These are phyloP conservation scores for Pythium oligandrum DNA, from an alignment of 352 stramenopile genomes.

Conservation along the genomic window DNA sequence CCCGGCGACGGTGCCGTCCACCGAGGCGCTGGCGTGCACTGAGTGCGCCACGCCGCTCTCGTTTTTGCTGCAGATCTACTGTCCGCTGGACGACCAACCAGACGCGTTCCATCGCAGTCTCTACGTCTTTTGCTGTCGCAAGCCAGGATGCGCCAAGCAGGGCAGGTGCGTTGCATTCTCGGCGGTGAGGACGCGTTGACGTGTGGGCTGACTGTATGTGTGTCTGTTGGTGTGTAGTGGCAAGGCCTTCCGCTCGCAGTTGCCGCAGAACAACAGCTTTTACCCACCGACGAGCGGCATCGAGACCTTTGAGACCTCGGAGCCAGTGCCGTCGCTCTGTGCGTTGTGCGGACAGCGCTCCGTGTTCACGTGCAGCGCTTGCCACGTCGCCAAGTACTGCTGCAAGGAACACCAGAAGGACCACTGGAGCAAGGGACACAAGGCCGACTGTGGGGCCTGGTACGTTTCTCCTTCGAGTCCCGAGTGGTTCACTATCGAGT, in stretches of 20 bases:
- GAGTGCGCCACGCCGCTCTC: slow-evolving; percentile 48
- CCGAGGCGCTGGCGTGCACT: slow-evolving; percentile 37
- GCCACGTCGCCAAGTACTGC: slow-evolving; percentile 75
- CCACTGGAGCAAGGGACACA: slow-evolving; percentile 73
- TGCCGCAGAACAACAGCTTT: slow-evolving; percentile 87
- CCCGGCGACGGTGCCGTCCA: slow-evolving; percentile 36
- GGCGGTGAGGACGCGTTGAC: no score
- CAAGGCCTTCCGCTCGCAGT: slow-evolving; percentile 80
- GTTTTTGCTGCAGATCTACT: slow-evolving; percentile 92
- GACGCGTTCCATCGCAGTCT: slow-evolving; percentile 92
- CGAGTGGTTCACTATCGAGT: no score
- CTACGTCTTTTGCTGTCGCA: slow-evolving; percentile 91
- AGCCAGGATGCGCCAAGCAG: slow-evolving; percentile 41
- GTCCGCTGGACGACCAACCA: slow-evolving; percentile 78
- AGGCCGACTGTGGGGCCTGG: slow-evolving; percentile 53
- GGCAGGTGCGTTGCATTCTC: slow-evolving; percentile 22
- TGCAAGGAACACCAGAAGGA: slow-evolving; percentile 75
- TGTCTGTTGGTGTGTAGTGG: slow-evolving; percentile 21
- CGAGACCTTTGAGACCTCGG: slow-evolving; percentile 14
- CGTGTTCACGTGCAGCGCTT: slow-evolving; percentile 64
- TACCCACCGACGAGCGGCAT: slow-evolving; percentile 67
- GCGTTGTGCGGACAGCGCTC: slow-evolving; percentile 59
- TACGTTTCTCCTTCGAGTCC: slow-evolving; percentile 10
- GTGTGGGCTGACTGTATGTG: background rate
- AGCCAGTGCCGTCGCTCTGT: slow-evolving; percentile 24